Conservation (phyloP, 2,329 filamentous ascomycete species). For the Didymella glomerata region DNA sequence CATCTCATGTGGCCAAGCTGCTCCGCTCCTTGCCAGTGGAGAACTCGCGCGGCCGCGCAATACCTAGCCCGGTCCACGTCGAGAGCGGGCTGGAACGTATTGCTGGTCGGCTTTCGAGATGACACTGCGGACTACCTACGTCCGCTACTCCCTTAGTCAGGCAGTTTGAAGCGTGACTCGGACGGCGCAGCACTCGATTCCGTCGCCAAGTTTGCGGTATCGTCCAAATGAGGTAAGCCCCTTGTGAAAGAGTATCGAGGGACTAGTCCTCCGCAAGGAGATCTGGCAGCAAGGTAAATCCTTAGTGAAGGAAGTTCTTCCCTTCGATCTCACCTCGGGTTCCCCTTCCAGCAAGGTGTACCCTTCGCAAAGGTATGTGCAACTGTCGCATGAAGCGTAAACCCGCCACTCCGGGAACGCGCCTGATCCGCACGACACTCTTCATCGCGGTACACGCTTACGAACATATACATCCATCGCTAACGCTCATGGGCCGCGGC, state of each 20-base stretch:
- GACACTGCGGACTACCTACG: no score
- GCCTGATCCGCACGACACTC: not conserved
- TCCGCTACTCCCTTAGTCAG: not conserved
- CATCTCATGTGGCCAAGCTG: not conserved
- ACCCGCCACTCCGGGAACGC: not conserved
- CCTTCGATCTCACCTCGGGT: not conserved
- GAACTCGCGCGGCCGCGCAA: not conserved
- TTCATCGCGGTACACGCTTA: not conserved
- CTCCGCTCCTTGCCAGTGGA: not conserved
- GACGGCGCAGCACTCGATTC: not conserved
- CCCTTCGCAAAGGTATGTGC: not conserved
- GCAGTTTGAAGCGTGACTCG: not conserved
- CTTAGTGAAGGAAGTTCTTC: not conserved
- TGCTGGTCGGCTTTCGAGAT: no score
- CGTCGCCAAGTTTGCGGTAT: not conserved
- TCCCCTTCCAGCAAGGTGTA: not conserved
- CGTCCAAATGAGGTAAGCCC: not conserved
- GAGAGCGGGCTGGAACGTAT: no score
- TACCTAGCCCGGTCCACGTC: not conserved
- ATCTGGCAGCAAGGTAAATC: not conserved
- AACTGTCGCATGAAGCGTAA: not conserved
- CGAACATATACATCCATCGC: not conserved
- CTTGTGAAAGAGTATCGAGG: not conserved
- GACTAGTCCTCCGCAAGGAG: conserved; percentile 2
- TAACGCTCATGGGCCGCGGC: not conserved